Conservation (phyloP, 306 rosid genomes). For the Quercus engelmannii region DNA sequence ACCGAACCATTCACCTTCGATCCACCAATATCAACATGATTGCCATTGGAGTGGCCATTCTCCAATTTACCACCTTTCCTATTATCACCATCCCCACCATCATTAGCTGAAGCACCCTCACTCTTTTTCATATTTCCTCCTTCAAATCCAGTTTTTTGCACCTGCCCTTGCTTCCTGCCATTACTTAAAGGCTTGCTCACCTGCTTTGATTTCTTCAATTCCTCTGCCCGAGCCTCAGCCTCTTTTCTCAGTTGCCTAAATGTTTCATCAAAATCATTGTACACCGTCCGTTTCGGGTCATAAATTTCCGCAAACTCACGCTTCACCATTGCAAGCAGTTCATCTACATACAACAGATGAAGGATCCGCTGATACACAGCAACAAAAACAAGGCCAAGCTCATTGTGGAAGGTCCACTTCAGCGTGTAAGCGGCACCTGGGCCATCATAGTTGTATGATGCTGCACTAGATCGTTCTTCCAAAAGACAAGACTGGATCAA, state of each 20-base stretch:
- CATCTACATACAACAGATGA: conserved; percentile 80
- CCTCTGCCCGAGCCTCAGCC: conserved; percentile 87
- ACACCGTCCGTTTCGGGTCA: conserved; percentile 52
- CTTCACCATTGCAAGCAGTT: conserved; percentile 73
- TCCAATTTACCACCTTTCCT: conserved; percentile 50
- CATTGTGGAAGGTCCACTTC: conserved; percentile 93
- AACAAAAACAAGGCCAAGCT: conserved; percentile 85
- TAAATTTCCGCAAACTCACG: conserved; percentile 64
- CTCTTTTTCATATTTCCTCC: conserved; percentile 55
- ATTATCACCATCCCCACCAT: conserved; percentile 42
- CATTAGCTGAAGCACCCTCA: conserved; percentile 43
- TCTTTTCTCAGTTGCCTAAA: conserved; percentile 76
- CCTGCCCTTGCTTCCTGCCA: conserved; percentile 61
- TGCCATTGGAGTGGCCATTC: conserved; percentile 59
- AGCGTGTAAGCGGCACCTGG: conserved; percentile 89
- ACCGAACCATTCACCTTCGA: conserved; percentile 42
- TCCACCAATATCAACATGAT: conserved; percentile 44
- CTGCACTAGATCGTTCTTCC: conserved; percentile 89
- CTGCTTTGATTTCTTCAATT: conserved; percentile 66
- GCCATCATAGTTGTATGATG: conserved; percentile 72
- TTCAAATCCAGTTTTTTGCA: conserved; percentile 53
- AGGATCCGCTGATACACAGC: conserved; percentile 89
- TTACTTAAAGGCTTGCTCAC: conserved; percentile 48
- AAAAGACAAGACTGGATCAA: conserved; percentile 88
- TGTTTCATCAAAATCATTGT: conserved; percentile 75